Evolutionary conservation across 495 filamentous ascomycete genomes (phyloP), one percentile per base, ranked within the genome.

Genomic region (Evansstolkia leycettana): DNA sequence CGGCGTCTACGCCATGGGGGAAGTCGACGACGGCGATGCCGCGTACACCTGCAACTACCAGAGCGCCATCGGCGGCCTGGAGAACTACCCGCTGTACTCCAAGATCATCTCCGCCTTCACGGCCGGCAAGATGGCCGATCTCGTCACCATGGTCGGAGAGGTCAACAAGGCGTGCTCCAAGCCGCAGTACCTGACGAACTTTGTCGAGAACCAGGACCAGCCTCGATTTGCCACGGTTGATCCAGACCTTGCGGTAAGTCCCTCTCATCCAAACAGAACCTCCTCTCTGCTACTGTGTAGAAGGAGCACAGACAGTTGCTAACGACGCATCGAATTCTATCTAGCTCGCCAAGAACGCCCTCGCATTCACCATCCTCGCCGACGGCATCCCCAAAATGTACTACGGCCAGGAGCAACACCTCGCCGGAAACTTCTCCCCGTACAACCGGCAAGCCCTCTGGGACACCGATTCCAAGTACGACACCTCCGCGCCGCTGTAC

Each of bases 151-250:
- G 34, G 55, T 75, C 19, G 56, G 67, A 36, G 41, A 48, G 11
- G 61, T 81, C 41, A 72, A 72, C 18, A 44, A 46, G 12, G 18
- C 34, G 18, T 80, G 77, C 40, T 48, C 56, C 7, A 70, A 2
- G 75, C 70, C 11, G 55, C 76, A 65, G 9, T 52, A 76, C 1
- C 67, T 84, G 3, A 73, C 78, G 12, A 75, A 67, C 2, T 92
- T 92, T 62, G 52, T 76, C 3, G 84, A 88, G 47, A 90, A 90
- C 47, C 84, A 90, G 46, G 84, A 90, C 47, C 55, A 74, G 7
- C 42, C 64, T 3, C 71, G 82, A 2, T 80, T 82, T 44, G 52
- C 73, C 5, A 75, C 65, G 18, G 34, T 57, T 62, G 44, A 40
- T 3, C 28, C 48, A 2, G 59, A 65, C 34, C 33, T 58, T n/a